A percentile compares a stretch with the other conserved stretches of the same genome.
Evolutionary conservation across 1,284 basidiomycete species (phyloP).

Genomic region (Paramarasmius palmivorus): DNA sequence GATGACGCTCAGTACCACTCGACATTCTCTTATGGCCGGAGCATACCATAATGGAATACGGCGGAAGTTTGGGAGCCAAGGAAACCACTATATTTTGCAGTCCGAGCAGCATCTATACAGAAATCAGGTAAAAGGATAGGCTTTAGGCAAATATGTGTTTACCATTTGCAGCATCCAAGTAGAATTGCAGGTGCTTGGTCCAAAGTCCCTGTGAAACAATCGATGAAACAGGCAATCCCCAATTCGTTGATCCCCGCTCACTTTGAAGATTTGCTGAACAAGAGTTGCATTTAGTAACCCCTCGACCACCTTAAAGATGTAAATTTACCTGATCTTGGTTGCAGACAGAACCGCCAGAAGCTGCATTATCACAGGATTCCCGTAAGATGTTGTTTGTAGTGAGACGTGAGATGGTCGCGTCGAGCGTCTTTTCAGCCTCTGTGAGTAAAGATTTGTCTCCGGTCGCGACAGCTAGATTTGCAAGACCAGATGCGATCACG

Average conservation of each 20-base stretch:
- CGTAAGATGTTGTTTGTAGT: conserved; percentile 42
- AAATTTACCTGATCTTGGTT: conserved; percentile 46
- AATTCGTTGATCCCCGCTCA: conserved; percentile 11
- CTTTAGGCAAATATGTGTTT: not conserved
- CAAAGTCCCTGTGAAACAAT: conserved; percentile 34
- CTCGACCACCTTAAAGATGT: not conserved
- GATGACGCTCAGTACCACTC: not conserved
- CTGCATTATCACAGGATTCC: conserved; percentile 53
- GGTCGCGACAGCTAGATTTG: conserved; percentile 40
- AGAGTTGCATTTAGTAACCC: not conserved
- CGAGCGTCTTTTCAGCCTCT: conserved; percentile 51
- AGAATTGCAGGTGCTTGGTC: conserved; percentile 46
- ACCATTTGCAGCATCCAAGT: conserved; percentile 38
- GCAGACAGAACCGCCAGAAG: conserved; percentile 37
- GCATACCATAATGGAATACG: conserved; percentile 37
- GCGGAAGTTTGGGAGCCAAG: conserved; percentile 39
- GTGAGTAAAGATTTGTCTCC: conserved; percentile 39
- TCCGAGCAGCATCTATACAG: conserved; percentile 26
- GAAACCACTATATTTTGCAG: conserved; percentile 38
- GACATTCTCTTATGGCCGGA: not conserved
- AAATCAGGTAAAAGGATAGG: not conserved
- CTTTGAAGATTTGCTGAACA: conserved; percentile 45
- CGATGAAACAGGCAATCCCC: not conserved
- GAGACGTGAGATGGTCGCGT: conserved; percentile 45
- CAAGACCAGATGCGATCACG: conserved; percentile 53